Evolutionary conservation across 768 basidiomycete genomes (phyloP), one percentile per base, ranked within the genome.

Genomic region (Hemileccinum rubropunctum): DNA sequence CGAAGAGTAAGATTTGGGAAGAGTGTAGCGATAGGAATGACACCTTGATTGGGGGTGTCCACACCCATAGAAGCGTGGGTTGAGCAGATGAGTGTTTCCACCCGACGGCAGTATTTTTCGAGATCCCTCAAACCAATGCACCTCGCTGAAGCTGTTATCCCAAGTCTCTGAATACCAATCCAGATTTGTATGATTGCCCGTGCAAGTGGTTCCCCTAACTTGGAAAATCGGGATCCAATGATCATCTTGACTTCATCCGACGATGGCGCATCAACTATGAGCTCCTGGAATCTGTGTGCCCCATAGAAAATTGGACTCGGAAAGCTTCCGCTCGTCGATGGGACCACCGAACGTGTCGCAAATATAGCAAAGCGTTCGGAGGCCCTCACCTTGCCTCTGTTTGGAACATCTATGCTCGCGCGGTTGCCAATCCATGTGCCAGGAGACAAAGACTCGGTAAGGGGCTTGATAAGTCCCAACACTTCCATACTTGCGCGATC

Each of bases 401-500:
- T 82, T 1, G 93, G 88, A 14, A 95, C 76, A 11, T 87, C 77
- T 38, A 98, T 68, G 27, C 69, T 73, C 12, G 84, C 90, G 44
- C 78, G 74, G 42, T 73, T 80, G 48, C 95, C 91, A 49, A 94
- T 81, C 80, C 83, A 84, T 52, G 89, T 86, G 21, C 82, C 81
- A 15, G 76, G 64, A 4, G 79, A 72, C 27, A 86, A 69, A 14
- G 83, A 92, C 61, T 97, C 88, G 1, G 87, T 76, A 11, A 98
- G 78, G 3, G 91, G 87, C 45, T 93, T 86, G 58, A 98, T 75
- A 42, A 91, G 79, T 0, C 90, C 91, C 5, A 98, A 78, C 3
- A 98, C 86, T 62, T 99, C 97, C 52, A 75, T 84, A 55, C 90
- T 91, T 15, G 86, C 95, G 41, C 85, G 80, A 67, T 99, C 97